Conservation (phyloP, 805 yeast species). For the Teunomyces stri region DNA sequence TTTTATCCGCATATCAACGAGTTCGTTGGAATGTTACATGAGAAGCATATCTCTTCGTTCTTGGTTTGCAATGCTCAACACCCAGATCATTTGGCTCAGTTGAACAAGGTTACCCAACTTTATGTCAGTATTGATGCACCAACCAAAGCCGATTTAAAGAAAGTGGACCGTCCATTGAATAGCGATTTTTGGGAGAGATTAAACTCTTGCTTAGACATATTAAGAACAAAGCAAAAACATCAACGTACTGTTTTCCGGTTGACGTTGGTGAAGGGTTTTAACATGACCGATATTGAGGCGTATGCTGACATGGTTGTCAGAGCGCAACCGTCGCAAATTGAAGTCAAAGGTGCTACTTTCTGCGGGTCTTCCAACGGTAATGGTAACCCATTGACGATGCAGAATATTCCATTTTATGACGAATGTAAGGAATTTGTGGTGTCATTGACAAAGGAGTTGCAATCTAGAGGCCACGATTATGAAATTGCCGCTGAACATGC, state of each 20-base stretch:
- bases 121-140: conserved; percentile 94
- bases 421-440: conserved; percentile 80
- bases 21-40: conserved; percentile 78
- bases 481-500: conserved; percentile 94
- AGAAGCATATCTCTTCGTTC: conserved; percentile 76
- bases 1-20: conserved; percentile 89
- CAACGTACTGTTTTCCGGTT: conserved; percentile 90
- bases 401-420: conserved; percentile 90
- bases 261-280: conserved; percentile 90
- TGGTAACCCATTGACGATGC: conserved; percentile 91
- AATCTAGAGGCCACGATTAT: conserved; percentile 65
- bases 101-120: conserved; percentile 80
- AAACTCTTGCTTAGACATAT: conserved; percentile 73
- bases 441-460: conserved; percentile 58
- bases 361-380: conserved; percentile 85
- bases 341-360: conserved; percentile 92
- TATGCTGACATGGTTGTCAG: conserved; percentile 84
- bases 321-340: conserved; percentile 84
- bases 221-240: conserved; percentile 67
- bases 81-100: conserved; percentile 71
- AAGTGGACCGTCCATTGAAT: conserved; percentile 84
- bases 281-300: conserved; percentile 73
- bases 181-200: conserved; percentile 93
- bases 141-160: conserved; percentile 74
- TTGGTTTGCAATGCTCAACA: conserved; percentile 96